Percentiles rank a stretch among this genome's conserved stretches.
Conservation (phyloP, 2,329 filamentous ascomycete genomes). For the Talaromyces sp. region DNA sequence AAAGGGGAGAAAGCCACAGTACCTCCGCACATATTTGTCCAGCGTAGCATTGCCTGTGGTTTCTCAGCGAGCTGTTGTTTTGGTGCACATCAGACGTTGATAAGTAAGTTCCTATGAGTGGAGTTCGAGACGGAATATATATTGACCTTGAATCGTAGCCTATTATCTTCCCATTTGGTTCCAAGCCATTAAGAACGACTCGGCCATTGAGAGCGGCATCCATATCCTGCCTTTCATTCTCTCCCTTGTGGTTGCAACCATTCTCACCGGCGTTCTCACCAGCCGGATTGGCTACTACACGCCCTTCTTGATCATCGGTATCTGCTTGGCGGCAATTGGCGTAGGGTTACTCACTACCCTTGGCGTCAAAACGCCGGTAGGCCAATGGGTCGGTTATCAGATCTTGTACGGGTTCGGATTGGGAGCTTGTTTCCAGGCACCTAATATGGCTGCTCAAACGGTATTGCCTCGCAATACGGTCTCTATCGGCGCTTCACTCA, state of each 20-base stretch:
- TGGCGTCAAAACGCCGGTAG: conserved; percentile 24
- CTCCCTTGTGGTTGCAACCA: conserved; percentile 29
- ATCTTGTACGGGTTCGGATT: conserved; percentile 25
- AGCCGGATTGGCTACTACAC: conserved; percentile 29
- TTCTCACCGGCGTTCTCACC: conserved; percentile 30
- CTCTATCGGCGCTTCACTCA: conserved; percentile 27
- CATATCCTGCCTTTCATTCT: conserved; percentile 44
- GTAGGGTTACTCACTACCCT: conserved; percentile 35
- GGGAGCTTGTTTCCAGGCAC: conserved; percentile 24
- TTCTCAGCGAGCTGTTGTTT: neutral
- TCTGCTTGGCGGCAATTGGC: conserved; percentile 30
- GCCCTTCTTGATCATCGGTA: conserved; percentile 30
- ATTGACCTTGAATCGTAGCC: conserved; percentile 21
- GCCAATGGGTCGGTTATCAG: conserved; percentile 31
- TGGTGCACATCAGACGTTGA: neutral
- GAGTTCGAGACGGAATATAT: too few relatives aligned
- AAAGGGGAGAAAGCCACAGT: conserved; percentile 42
- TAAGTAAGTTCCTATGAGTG: neutral
- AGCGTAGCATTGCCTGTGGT: conserved; percentile 39
- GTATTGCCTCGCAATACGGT: conserved; percentile 29
- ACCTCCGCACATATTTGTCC: conserved; percentile 44
- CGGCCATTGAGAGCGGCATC: conserved; percentile 38
- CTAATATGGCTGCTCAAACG: conserved; percentile 25
- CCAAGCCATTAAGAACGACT: conserved; percentile 30
- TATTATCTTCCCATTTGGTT: conserved; percentile 30